Base-by-base conservation (phyloP, 2,329 filamentous ascomycete species). In the Alternaria burnsii region DNA sequence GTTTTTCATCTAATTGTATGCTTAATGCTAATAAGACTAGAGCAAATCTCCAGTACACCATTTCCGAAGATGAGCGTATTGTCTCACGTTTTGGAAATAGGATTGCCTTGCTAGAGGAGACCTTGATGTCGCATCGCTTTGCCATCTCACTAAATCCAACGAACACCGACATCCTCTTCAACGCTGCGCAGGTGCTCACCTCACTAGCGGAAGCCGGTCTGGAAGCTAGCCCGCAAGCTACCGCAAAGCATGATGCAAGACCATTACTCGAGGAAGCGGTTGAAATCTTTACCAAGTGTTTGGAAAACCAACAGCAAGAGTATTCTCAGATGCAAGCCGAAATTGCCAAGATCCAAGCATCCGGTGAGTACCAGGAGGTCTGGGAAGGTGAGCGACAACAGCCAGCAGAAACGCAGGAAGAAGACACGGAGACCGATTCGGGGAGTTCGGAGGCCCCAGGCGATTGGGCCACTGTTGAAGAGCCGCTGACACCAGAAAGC, bases 141-240 rank as follows among this genome's bases (percentile, higher is more conserved):
- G 89, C 89, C 4, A 77, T 89, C 28, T 76, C 75, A 1, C 75
- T 92, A 30, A 84, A 88, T 22, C 82, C 85, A 50, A 83, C 87
- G 41, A 91, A 91, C 72, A 81, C 88, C 1, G 89, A 93, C 76
- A 83, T 87, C 5, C 79, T 91, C 9, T 93, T 92, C 81, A 93
- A 92, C 72, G 89, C 87, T 6, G 88, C 86, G 1, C 90, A 92
- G 75, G 87, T 91, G 4, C 80, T 92, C 38, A 89, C 87, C 0
- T 87, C 85, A 63, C 80, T 92, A 38, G 88, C 87, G 1, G 90
- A 92, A 78, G 80, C 80, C 2, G 73, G 86, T 8, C 80, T 84
- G 1, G 85, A 88, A 51, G 81, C 82, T n/a, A 83, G 82, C 42
- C 82, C 83, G 6, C 69, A 73, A 16, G 66, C 68, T 41, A 55